phyloP scores from a whole-genome alignment of 805 yeast species.

The Komagataella phaffii region DNA sequence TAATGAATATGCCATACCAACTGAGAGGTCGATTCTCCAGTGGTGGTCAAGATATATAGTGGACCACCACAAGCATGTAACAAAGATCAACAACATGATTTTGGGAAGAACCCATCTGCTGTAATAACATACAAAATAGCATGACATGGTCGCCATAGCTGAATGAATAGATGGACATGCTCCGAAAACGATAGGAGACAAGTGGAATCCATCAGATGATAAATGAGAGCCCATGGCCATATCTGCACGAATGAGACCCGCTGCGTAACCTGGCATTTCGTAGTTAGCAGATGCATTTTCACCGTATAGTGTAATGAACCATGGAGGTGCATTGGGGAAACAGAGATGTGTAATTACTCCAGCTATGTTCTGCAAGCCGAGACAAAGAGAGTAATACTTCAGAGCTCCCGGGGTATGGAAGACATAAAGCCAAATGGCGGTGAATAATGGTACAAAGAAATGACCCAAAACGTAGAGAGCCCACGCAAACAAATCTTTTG shows the following conservation, averaged over 20 bases:
- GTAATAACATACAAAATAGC: conserved; percentile 28
- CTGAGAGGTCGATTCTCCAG: conserved; percentile 48
- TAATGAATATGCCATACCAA: conserved; percentile 41
- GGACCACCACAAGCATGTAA: conserved; percentile 60
- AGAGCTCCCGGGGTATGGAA: conserved; percentile 57
- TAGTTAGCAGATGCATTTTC: conserved; percentile 41
- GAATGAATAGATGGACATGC: conserved; percentile 65
- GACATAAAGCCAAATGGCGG: conserved; percentile 48
- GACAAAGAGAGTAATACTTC: conserved; percentile 34
- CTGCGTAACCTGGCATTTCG: conserved; percentile 56
- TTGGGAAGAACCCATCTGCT: conserved; percentile 21
- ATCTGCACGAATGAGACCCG: conserved; percentile 57
- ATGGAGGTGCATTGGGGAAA: conserved; percentile 65
- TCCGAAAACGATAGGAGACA: conserved; percentile 59
- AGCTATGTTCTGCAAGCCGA: conserved; percentile 46
- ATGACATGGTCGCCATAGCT: conserved; percentile 46
- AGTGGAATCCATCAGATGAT: conserved; percentile 49
- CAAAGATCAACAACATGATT: conserved; percentile 26
- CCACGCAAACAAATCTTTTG: conserved; percentile 47
- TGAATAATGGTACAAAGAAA: conserved; percentile 44
- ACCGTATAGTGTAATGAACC: conserved; percentile 56
- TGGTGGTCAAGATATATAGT: conserved; percentile 65
- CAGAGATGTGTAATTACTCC: conserved; percentile 49
- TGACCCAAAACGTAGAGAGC: conserved; percentile 49
- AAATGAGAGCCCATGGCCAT: conserved; percentile 47